Conservation (phyloP, 1,139 yeast species). For the Suhomyces maxii region DNA sequence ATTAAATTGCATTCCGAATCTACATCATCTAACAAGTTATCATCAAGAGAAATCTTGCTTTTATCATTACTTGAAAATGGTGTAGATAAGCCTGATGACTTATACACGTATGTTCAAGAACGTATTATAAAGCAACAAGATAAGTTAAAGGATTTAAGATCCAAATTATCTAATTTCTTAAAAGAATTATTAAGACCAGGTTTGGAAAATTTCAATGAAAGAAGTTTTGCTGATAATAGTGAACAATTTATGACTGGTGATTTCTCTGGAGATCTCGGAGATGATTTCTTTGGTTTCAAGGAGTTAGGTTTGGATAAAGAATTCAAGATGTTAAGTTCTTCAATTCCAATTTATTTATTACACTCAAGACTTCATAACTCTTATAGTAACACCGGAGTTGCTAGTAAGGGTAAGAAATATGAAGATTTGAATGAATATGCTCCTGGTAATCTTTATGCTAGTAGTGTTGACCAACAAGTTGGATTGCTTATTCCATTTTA, state of each 20-base stretch:
- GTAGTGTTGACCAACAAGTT: conserved; percentile 54
- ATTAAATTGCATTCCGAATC: conserved; percentile 72
- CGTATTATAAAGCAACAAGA: conserved; percentile 67
- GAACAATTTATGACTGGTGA: conserved; percentile 95
- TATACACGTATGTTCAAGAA: conserved; percentile 74
- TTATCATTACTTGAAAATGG: conserved; percentile 82
- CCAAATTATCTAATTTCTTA: conserved; percentile 69
- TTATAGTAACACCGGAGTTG: conserved; percentile 40
- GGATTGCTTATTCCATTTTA: conserved; percentile 64
- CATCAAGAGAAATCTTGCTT: conserved; percentile 51
- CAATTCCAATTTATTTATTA: conserved; percentile 85
- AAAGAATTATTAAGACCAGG: conserved; percentile 85
- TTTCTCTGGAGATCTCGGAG: conserved; percentile 88
- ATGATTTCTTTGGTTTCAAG: conserved; percentile 94
- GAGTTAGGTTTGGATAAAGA: conserved; percentile 94
- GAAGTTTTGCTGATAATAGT: conserved; percentile 82
- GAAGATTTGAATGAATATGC: conserved; percentile 61
- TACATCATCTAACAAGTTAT: conserved; percentile 47
- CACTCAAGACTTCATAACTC: conserved; percentile 74
- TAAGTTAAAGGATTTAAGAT: conserved; percentile 68
- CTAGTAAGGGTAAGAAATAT: conserved; percentile 51
- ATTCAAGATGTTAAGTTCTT: conserved; percentile 78
- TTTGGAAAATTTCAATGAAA: conserved; percentile 69
- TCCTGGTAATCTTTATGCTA: conserved; percentile 49
- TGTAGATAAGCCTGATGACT: conserved; percentile 71